A percentile compares a stretch with the other conserved stretches of the same genome.
Evolutionary conservation across 2,329 filamentous ascomycete species (phyloP).

Genomic region (Cryphonectria japonica): DNA sequence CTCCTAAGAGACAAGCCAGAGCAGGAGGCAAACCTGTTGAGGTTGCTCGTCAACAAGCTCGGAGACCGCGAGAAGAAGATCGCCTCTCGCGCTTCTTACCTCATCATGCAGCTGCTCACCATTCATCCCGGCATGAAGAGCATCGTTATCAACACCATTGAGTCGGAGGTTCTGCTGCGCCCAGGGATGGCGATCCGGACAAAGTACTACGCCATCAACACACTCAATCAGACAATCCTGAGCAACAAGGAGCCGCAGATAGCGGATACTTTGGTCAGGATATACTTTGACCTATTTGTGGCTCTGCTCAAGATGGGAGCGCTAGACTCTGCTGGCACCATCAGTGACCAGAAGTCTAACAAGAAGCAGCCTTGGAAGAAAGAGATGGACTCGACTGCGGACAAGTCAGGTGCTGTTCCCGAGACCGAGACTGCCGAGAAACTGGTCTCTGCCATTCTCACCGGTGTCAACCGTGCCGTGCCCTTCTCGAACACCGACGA

Average conservation of each 20-base stretch:
- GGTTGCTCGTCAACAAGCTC: constrained; percentile 92
- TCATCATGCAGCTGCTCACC: constrained; percentile 87
- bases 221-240: constrained; percentile 93
- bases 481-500: constrained; percentile 87
- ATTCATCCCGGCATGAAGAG: constrained; percentile 93
- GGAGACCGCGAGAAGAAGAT: constrained; percentile 96
- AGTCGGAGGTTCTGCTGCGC: constrained; percentile 84
- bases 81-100: constrained; percentile 87
- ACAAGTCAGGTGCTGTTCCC: constrained; percentile 42
- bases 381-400: constrained; percentile 34
- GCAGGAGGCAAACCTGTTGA: constrained; percentile 91
- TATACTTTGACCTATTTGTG: constrained; percentile 92
- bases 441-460: constrained; percentile 86
- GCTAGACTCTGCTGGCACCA: constrained; percentile 46
- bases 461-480: constrained; percentile 93
- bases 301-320: constrained; percentile 70
- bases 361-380: constrained; percentile 42
- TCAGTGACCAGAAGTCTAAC: constrained; percentile 43
- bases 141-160: constrained; percentile 81
- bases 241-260: constrained; percentile 81
- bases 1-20: constrained; percentile 94
- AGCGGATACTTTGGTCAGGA: constrained; percentile 79
- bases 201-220: constrained; percentile 95
- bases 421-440: constrained; percentile 83
- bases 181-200: constrained; percentile 86